These are phyloP conservation scores for Colletotrichum cereale DNA, from an alignment of 2,329 filamentous ascomycete species.

Conservation along the genomic window DNA sequence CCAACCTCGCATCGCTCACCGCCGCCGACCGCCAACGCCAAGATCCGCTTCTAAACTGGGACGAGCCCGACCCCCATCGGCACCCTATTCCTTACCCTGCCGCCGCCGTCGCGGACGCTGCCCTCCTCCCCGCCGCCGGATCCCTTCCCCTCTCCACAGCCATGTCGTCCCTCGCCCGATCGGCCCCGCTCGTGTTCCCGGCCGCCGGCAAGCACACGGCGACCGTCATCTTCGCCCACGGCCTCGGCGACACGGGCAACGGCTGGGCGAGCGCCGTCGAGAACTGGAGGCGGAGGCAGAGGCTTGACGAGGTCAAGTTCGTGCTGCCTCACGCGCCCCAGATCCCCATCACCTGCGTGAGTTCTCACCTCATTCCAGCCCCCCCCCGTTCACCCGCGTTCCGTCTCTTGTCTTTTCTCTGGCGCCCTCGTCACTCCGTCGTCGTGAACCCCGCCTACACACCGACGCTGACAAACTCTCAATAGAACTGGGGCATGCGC, in stretches of 20 bases:
- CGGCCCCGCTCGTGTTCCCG: slow-evolving; percentile 77
- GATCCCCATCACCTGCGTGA: slow-evolving; percentile 87
- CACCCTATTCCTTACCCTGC: not conserved
- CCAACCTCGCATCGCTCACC: not conserved
- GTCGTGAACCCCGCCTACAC: no score
- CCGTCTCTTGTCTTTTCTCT: no score
- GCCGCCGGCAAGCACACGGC: slow-evolving; percentile 88
- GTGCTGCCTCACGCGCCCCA: slow-evolving; percentile 91
- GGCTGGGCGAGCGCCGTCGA: slow-evolving; percentile 88
- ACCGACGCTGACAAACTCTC: not conserved
- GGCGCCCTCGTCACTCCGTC: no score
- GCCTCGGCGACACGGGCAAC: slow-evolving; percentile 85
- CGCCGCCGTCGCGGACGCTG: slow-evolving; percentile 17
- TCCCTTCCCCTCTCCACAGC: slow-evolving; percentile 1
- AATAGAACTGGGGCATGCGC: slow-evolving; percentile 77
- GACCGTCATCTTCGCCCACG: slow-evolving; percentile 94
- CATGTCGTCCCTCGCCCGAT: slow-evolving; percentile 33
- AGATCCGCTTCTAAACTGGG: slow-evolving; percentile 1
- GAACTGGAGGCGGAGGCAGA: slow-evolving; percentile 84
- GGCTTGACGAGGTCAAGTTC: slow-evolving; percentile 92
- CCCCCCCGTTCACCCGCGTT: not conserved
- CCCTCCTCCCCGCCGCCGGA: not conserved
- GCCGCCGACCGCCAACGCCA: not conserved
- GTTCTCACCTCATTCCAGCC: slow-evolving; percentile 46
- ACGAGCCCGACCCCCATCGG: not conserved